These are phyloP conservation scores for Sarocladium brachiariae DNA, from an alignment of 2,329 filamentous ascomycete species.

Conservation along the genomic window DNA sequence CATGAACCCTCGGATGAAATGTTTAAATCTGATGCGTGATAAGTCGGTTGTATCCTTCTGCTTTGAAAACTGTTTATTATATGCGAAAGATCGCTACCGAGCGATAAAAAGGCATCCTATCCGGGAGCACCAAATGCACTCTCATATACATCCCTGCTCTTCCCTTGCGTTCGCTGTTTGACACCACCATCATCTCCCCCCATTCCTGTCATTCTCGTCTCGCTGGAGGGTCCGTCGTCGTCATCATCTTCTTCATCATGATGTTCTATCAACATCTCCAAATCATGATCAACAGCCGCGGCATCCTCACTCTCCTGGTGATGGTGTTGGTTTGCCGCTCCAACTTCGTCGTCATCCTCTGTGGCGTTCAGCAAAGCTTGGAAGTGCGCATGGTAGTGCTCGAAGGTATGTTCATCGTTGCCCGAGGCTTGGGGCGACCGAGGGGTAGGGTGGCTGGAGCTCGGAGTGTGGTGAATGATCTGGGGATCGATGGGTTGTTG, in stretches of 20 bases:
- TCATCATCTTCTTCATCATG: conserved; percentile 36
- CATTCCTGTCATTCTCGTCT: conserved; percentile 11
- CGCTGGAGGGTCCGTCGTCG: conserved; percentile 7
- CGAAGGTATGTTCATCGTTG: conserved; percentile 22
- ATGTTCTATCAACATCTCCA: conserved; percentile 46
- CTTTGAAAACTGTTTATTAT: neutral
- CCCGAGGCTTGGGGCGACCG: conserved; percentile 13
- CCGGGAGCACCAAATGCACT: neutral
- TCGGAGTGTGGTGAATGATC: conserved; percentile 41
- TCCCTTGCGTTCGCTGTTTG: neutral
- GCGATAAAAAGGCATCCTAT: neutral
- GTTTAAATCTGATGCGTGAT: neutral
- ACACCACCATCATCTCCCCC: neutral
- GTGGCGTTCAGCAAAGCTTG: conserved; percentile 46
- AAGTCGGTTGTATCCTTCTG: neutral
- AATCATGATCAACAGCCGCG: conserved; percentile 38
- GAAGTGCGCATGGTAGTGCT: conserved; percentile 38
- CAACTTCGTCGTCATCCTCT: conserved; percentile 24
- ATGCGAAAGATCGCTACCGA: neutral
- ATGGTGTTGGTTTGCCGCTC: neutral
- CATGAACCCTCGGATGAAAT: conserved; percentile 6
- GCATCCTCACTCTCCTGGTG: conserved; percentile 17
- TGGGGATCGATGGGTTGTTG: conserved; percentile 55
- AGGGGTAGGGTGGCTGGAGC: conserved; percentile 23
- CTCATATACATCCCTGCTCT: neutral